Evolutionary conservation across 768 basidiomycete species (phyloP).

Genomic region (Pilatotrama ljubarskyi): DNA sequence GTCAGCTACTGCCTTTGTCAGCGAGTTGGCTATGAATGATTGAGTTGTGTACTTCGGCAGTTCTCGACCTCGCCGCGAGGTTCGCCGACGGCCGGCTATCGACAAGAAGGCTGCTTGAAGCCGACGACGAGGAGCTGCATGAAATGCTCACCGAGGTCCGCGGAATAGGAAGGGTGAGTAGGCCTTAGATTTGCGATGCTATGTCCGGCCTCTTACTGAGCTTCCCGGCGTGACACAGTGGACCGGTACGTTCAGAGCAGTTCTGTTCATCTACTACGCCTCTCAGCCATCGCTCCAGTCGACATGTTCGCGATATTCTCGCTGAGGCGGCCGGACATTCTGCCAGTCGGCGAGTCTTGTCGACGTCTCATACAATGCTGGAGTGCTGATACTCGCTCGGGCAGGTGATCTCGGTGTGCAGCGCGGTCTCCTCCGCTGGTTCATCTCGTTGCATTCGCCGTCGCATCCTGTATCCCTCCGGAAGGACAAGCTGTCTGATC

Average conservation of each 20-base stretch:
- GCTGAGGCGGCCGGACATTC: constrained; percentile 77
- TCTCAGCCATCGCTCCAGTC: constrained; percentile 44
- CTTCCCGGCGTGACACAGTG: constrained; percentile 40
- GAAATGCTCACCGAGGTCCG: constrained; percentile 75
- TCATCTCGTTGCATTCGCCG: constrained; percentile 60
- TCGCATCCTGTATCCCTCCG: constrained; percentile 52
- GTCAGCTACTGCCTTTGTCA: constrained; percentile 39
- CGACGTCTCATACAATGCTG: constrained; percentile 26
- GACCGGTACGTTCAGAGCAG: constrained; percentile 49
- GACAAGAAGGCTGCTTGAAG: constrained; percentile 65
- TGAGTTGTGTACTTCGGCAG: constrained; percentile 36
- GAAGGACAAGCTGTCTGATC: constrained; percentile 12
- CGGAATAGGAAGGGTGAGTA: constrained; percentile 71
- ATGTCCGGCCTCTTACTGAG: background rate
- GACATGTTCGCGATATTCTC: constrained; percentile 95
- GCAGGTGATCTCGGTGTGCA: constrained; percentile 86
- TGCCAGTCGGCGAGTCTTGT: constrained; percentile 50
- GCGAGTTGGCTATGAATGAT: background rate
- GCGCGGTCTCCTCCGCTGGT: constrained; percentile 68
- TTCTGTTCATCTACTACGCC: background rate
- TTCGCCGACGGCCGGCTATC: constrained; percentile 83
- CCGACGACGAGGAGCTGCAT: constrained; percentile 74
- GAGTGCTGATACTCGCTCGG: background rate
- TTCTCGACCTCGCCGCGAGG: constrained; percentile 73
- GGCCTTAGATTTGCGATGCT: background rate